Evolutionary conservation across 1,284 basidiomycete genomes (phyloP).

Genomic region (Tylopilus orsonianus): DNA sequence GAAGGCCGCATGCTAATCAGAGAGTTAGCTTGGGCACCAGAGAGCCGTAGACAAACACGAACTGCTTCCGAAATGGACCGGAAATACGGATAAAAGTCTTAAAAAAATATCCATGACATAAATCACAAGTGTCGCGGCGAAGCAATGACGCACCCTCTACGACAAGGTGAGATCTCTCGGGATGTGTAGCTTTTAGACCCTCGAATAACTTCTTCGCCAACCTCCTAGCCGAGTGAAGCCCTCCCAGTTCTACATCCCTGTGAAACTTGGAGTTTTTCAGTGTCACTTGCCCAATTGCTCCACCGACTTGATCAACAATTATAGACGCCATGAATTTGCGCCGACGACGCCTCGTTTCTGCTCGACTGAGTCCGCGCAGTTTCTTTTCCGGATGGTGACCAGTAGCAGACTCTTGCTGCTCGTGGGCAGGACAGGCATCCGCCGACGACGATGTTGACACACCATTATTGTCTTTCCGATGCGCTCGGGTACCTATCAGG

Average conservation of each 20-base stretch:
- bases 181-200: slow-evolving; percentile 60
- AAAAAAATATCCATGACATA: slow-evolving; percentile 7
- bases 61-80: slow-evolving; percentile 69
- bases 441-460: slow-evolving; percentile 9
- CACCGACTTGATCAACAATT: slow-evolving; percentile 71
- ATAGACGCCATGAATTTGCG: slow-evolving; percentile 58
- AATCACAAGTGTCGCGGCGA: background rate
- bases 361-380: slow-evolving; percentile 25
- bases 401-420: slow-evolving; percentile 20
- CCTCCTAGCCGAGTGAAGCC: slow-evolving; percentile 67
- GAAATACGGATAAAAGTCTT: slow-evolving; percentile 80
- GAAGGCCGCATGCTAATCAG: slow-evolving; percentile 65
- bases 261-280: slow-evolving; percentile 66
- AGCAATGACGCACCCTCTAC: slow-evolving; percentile 54
- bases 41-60: slow-evolving; percentile 26
- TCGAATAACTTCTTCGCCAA: slow-evolving; percentile 76
- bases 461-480: slow-evolving; percentile 28
- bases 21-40: slow-evolving; percentile 5
- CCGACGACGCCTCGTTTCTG: slow-evolving; percentile 43
- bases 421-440: slow-evolving; percentile 3
- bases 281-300: slow-evolving; percentile 69
- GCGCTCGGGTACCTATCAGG: slow-evolving; percentile 23
- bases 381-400: slow-evolving; percentile 19
- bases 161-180: slow-evolving; percentile 56
- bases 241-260: slow-evolving; percentile 52